Evolutionary conservation across 2,329 filamentous ascomycete genomes (phyloP), one percentile per base, ranked within the genome.

Genomic region (Penicillium sp.): DNA sequence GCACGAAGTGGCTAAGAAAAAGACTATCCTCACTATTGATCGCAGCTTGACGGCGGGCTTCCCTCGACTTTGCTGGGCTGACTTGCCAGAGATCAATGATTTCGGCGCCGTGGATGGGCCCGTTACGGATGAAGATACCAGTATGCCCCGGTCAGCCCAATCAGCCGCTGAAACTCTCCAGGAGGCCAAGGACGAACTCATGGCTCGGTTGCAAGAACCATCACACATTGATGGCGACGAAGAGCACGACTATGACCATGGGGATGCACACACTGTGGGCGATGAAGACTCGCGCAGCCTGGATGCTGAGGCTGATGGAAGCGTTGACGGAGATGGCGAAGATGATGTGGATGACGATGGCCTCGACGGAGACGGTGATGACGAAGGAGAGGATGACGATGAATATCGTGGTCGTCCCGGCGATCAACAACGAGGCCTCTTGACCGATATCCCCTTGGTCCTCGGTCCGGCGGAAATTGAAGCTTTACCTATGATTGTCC

Each of bases 401-500:
- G 72, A 77, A 48, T 78, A 79, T 46, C 73, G 75, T 40, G 71
- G 73, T n/a, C 71, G 75, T 10, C 72, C 75, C 16, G 72, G 75
- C 10, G 75, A 78, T 55, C 74, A 79, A 53, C 74, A 78, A 64
- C 87, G 89, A 14, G 92, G 92, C 11, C 75, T 97, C 12, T 75
- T 97, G 47, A 96, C 92, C 0, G 92, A 97, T 67, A 89, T 97
- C 11, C 92, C 92, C 27, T 87, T 97, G 58, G 95, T 96, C 31
- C 77, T 97, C 27, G 91, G 95, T 36, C 92, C 92, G 0, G 91
- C 90, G 48, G 92, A 97, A 70, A 96, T 96, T 46, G 92, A 97
- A 70, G 91, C 93, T 5, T 75, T 97, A 45, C 92, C 95, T 47
- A 95, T 96, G 91, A 95, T 96, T 52, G 86, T 97, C 62, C 95